These are phyloP conservation scores for Dothistroma septosporum DNA, from an alignment of 2,329 filamentous ascomycete species.

Conservation along the genomic window DNA sequence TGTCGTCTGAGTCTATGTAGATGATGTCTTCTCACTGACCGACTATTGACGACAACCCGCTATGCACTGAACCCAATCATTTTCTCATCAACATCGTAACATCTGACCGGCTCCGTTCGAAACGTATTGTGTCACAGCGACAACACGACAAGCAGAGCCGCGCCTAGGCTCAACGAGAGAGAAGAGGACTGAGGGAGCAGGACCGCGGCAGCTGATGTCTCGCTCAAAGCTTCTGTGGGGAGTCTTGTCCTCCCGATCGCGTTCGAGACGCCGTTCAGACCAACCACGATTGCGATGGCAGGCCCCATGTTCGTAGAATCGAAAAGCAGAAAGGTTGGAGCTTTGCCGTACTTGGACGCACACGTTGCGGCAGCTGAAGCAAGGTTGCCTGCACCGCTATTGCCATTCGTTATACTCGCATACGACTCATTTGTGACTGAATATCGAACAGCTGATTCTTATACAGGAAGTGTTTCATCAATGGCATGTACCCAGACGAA, in stretches of 20 bases:
- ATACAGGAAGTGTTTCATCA: slow-evolving; percentile 49
- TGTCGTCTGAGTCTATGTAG: slow-evolving; percentile 4
- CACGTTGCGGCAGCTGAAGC: slow-evolving; percentile 42
- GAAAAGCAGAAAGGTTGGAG: slow-evolving; percentile 43
- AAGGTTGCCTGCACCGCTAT: slow-evolving; percentile 39
- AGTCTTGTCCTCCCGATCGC: slow-evolving; percentile 14
- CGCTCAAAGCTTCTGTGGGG: slow-evolving; percentile 9
- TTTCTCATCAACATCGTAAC: slow-evolving; percentile 13
- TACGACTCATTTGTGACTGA: slow-evolving; percentile 39
- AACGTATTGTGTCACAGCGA: slow-evolving; percentile 17
- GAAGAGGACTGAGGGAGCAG: slow-evolving; percentile 11
- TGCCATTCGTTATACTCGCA: slow-evolving; percentile 42
- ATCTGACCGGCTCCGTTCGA: slow-evolving; percentile 1
- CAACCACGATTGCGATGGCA: slow-evolving; percentile 40
- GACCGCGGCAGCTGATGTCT: slow-evolving; percentile 11
- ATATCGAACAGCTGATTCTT: slow-evolving; percentile 39
- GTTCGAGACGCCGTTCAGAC: slow-evolving; percentile 36
- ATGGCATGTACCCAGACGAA: slow-evolving; percentile 37
- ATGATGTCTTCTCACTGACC: slow-evolving; percentile 13
- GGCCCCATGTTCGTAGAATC: slow-evolving; percentile 46
- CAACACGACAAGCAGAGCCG: slow-evolving; percentile 17
- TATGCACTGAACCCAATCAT: slow-evolving; percentile 12
- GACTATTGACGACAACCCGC: slow-evolving; percentile 10
- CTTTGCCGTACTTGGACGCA: slow-evolving; percentile 36
- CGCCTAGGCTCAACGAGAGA: slow-evolving; percentile 13